phyloP scores from a whole-genome alignment of 1,284 basidiomycete genomes.

The Ceratobasidium sp. region DNA sequence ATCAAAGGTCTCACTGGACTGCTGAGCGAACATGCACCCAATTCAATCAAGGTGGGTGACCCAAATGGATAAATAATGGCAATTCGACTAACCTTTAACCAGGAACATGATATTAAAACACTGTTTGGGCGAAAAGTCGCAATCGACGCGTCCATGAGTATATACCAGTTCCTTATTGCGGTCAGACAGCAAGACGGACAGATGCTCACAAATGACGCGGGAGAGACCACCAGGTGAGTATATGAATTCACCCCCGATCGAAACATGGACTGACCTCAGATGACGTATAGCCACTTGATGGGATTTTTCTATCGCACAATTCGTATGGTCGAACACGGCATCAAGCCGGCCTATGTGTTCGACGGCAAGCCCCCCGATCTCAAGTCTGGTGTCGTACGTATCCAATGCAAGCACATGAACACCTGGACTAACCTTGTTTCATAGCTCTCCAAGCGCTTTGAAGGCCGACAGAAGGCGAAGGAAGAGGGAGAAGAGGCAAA shows the following conservation, averaged over 20 bases:
- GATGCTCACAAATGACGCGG: constrained; percentile 94
- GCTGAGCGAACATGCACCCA: constrained; percentile 88
- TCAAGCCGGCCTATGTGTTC: constrained; percentile 98
- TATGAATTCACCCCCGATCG: background rate
- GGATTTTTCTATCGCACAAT: constrained; percentile 98
- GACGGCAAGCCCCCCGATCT: constrained; percentile 98
- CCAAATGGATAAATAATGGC: background rate
- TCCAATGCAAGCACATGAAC: background rate
- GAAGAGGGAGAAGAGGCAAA: constrained; percentile 96
- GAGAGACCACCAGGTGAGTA: constrained; percentile 86
- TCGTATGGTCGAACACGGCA: constrained; percentile 98
- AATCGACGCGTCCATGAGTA: constrained; percentile 97
- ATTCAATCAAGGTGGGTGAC: constrained; percentile 66
- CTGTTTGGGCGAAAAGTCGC: constrained; percentile 98
- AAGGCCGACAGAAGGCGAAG: constrained; percentile 88
- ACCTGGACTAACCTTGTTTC: constrained; percentile 26
- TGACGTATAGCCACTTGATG: constrained; percentile 81
- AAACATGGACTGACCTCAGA: background rate
- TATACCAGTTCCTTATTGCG: constrained; percentile 97
- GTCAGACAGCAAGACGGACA: constrained; percentile 97
- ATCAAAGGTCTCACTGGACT: constrained; percentile 94
- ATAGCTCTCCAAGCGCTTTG: constrained; percentile 92
- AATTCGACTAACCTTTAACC: constrained; percentile 5
- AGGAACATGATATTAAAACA: constrained; percentile 95
- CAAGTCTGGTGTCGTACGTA: constrained; percentile 92